A percentile compares a stretch with the other conserved stretches of the same genome.
phyloP scores from a whole-genome alignment of 148 eudicot genomes.

The Mesembryanthemum crystallinum region DNA sequence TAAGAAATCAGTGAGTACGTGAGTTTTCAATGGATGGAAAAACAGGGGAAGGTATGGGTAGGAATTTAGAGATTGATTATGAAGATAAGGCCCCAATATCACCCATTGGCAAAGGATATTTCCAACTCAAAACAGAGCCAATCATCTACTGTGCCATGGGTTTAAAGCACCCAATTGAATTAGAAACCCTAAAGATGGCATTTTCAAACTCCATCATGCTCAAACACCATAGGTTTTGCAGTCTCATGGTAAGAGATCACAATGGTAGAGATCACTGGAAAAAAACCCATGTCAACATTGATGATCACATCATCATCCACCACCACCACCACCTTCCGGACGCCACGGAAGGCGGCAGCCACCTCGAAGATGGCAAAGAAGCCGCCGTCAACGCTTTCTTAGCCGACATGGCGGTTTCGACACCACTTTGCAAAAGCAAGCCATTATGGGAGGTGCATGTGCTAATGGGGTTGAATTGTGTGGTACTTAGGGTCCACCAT shows the following conservation, averaged over 20 bases:
- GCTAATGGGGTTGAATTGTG: conserved; percentile 39
- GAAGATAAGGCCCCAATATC: conserved; percentile 17
- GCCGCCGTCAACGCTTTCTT: conserved; percentile 44
- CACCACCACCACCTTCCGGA: not conserved
- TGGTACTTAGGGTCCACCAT: conserved; percentile 62
- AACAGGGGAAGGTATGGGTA: no score
- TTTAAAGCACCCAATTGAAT: conserved; percentile 35
- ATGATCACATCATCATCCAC: conserved; percentile 49
- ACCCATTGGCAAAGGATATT: conserved; percentile 29
- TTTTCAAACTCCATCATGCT: conserved; percentile 41
- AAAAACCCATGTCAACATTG: conserved; percentile 41
- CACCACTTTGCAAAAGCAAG: conserved; percentile 51
- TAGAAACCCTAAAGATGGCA: conserved; percentile 35
- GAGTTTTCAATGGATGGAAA: no score
- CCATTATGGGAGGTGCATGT: conserved; percentile 84
- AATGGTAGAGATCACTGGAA: conserved; percentile 48
- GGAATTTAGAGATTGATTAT: not conserved
- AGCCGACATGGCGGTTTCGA: conserved; percentile 55
- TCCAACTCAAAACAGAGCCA: conserved; percentile 44
- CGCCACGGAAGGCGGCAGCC: not conserved
- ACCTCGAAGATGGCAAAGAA: conserved; percentile 30
- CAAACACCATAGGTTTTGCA: conserved; percentile 65
- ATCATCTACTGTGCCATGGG: conserved; percentile 50
- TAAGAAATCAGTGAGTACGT: no score
- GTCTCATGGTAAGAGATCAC: conserved; percentile 49